phyloP scores from a whole-genome alignment of 768 basidiomycete genomes.

The Lactifluus volemus region DNA sequence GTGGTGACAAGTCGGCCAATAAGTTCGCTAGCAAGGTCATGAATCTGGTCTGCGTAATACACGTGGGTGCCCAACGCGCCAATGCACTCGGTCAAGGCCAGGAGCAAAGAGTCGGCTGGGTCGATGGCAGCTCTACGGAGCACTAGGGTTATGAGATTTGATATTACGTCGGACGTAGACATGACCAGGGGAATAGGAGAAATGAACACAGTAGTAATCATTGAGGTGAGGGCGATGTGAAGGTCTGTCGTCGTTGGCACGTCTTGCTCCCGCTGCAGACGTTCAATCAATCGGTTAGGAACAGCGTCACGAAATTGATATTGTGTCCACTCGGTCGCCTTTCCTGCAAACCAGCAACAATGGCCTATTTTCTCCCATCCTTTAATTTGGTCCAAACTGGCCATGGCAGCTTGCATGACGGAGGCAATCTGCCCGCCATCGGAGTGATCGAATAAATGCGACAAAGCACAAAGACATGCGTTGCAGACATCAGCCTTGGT shows the following conservation, averaged over 20 bases:
- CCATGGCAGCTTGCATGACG: slow-evolving; percentile 65
- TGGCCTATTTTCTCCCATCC: slow-evolving; percentile 64
- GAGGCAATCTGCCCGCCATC: slow-evolving; percentile 66
- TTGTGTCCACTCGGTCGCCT: slow-evolving; percentile 78
- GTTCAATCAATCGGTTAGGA: slow-evolving; percentile 76
- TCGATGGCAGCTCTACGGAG: slow-evolving; percentile 59
- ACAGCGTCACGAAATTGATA: slow-evolving; percentile 91
- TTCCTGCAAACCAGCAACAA: slow-evolving; percentile 76
- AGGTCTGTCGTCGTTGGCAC: slow-evolving; percentile 35
- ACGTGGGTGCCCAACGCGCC: slow-evolving; percentile 82
- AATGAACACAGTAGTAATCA: slow-evolving; percentile 79
- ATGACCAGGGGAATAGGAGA: slow-evolving; percentile 80
- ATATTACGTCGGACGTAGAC: slow-evolving; percentile 82
- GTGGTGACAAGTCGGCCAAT: slow-evolving; percentile 64
- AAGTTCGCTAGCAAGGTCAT: slow-evolving; percentile 81
- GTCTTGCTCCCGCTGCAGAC: slow-evolving; percentile 57
- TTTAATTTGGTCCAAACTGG: slow-evolving; percentile 49
- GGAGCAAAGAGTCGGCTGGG: slow-evolving; percentile 55
- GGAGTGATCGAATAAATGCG: slow-evolving; percentile 64
- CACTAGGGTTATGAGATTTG: slow-evolving; percentile 66
- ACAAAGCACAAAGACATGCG: slow-evolving; percentile 63
- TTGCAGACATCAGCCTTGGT: slow-evolving; percentile 62
- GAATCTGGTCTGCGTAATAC: slow-evolving; percentile 94
- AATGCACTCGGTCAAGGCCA: slow-evolving; percentile 64
- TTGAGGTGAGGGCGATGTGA: slow-evolving; percentile 57